Evolutionary conservation across 1,284 basidiomycete genomes (phyloP), one percentile per base, ranked within the genome.

Genomic region (Microbotryum silenes-acaulis): DNA sequence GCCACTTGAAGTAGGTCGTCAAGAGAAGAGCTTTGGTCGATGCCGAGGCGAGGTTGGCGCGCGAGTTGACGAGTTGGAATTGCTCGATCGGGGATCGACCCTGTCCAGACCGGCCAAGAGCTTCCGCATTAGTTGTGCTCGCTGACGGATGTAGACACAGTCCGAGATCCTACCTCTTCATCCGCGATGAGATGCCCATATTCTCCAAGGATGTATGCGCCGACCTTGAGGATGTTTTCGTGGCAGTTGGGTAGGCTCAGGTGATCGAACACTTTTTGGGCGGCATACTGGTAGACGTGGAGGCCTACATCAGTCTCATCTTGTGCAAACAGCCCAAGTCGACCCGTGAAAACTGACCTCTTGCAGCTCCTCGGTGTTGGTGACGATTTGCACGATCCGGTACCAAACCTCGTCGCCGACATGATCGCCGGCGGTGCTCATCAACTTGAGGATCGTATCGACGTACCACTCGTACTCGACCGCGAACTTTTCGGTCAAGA

Each of bases 341-440:
- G 29, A 21, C 9, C 49, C n/a, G 25, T 10, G 46, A 7, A 45
- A 16, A 37, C 61, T 14, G 27, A 63, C 67, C 54, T 74, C 74
- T 60, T 77, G 76, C 46, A 98, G 80, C 76, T 97, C 91, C 75
- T 97, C 94, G 53, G 94, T 98, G 75, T 98, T 98, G 54, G 91
- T 96, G 37, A 97, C 91, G 64, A 98, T 96, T 75, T 98, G 96
- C 23, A 98, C 87, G 48, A 98, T 91, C 57, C 96, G 88, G 76
- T 94, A 97, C 96, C 96, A 98, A 31, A 98, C 93, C 78, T 97
- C 93, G 67, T 97, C 94, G 57, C 94, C 92, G 57, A 98, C 93
- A 74, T 97, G 93, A 72, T 97, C 96, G 55, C 96, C 96, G 6
- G 96, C 96, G 0, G 57, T 57, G 72, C 89, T 89, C 75, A 99